These are phyloP conservation scores for Bromus sterilis DNA, from an alignment of 176 grass and related monocot species.

Conservation along the genomic window DNA sequence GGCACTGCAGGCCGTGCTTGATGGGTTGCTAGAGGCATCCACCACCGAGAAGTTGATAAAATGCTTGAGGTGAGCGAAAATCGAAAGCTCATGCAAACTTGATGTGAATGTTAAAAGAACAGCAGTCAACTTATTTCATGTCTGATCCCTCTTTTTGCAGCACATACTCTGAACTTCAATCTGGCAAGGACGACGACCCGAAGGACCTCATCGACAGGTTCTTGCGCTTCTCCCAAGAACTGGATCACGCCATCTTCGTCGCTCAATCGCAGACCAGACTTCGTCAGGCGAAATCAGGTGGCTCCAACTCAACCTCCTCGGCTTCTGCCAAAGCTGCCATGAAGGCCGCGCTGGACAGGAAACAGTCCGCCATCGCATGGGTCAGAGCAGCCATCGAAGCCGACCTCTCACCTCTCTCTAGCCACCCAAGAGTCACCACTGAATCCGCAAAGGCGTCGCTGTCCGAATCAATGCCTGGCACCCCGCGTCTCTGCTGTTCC, in stretches of 20 bases:
- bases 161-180: conserved; percentile 64
- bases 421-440: conserved; percentile 22
- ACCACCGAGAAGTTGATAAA: conserved; percentile 64
- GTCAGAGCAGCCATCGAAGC: conserved; percentile 70
- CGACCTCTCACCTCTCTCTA: conserved; percentile 44
- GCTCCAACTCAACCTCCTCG: conserved; percentile 12
- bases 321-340: conserved; percentile 21
- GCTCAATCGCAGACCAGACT: conserved; percentile 48
- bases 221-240: conserved; percentile 58
- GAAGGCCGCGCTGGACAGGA: conserved; percentile 57
- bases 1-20: conserved; percentile 55
- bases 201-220: conserved; percentile 63
- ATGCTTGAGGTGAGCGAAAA: conserved; percentile 52
- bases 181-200: conserved; percentile 65
- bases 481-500: conserved; percentile 32
- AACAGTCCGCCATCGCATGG: conserved; percentile 60
- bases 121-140: neutral
- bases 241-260: conserved; percentile 49
- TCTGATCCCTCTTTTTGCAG: conserved; percentile 28
- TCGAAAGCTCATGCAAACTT: neutral
- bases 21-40: conserved; percentile 76
- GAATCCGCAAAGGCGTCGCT: conserved; percentile 1
- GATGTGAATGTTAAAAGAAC: neutral
- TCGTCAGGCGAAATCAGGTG: conserved; percentile 19
- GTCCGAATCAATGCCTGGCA: conserved; percentile 14